Conservation (phyloP, 2,329 filamentous ascomycete genomes). For the Leptosphaerulina australis region DNA sequence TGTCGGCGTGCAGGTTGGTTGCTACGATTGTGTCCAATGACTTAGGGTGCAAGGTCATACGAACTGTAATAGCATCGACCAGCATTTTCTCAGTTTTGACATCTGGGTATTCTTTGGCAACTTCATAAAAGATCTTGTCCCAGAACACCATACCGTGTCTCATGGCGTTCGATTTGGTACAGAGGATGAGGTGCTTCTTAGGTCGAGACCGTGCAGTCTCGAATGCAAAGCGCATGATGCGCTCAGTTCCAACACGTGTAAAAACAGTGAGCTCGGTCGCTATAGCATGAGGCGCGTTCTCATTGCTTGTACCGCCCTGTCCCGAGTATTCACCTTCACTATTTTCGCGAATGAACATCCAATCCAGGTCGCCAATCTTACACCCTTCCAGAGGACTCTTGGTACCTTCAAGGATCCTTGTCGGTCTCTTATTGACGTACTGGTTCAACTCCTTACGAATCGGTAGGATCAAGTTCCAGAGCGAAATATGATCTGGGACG, state of each 20-base stretch:
- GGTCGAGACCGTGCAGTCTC: constrained; percentile 53
- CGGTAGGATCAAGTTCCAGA: constrained; percentile 70
- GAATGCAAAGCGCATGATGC: constrained; percentile 58
- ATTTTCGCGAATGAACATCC: constrained; percentile 57
- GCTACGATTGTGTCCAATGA: constrained; percentile 56
- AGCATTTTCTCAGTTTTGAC: constrained; percentile 57
- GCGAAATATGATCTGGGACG: constrained; percentile 69
- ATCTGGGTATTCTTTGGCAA: constrained; percentile 54
- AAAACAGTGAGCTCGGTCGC: constrained; percentile 58
- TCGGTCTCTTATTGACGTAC: constrained; percentile 69
- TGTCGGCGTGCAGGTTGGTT: constrained; percentile 62
- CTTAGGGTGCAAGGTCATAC: constrained; percentile 55
- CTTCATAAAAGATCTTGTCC: constrained; percentile 55
- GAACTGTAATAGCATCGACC: constrained; percentile 57
- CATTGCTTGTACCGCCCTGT: constrained; percentile 54
- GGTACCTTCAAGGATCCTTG: constrained; percentile 52
- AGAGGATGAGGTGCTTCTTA: constrained; percentile 56
- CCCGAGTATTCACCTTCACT: constrained; percentile 57
- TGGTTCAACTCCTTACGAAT: constrained; percentile 72
- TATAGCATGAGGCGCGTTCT: constrained; percentile 48
- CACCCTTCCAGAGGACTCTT: constrained; percentile 50
- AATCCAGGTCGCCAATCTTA: constrained; percentile 51
- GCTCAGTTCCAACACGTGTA: constrained; percentile 53
- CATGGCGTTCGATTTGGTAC: constrained; percentile 58
- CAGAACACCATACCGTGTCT: constrained; percentile 58